Evolutionary conservation across 75 land plant genomes (phyloP), one percentile per base, ranked within the genome.

Genomic region (Pinus albicaulis): DNA sequence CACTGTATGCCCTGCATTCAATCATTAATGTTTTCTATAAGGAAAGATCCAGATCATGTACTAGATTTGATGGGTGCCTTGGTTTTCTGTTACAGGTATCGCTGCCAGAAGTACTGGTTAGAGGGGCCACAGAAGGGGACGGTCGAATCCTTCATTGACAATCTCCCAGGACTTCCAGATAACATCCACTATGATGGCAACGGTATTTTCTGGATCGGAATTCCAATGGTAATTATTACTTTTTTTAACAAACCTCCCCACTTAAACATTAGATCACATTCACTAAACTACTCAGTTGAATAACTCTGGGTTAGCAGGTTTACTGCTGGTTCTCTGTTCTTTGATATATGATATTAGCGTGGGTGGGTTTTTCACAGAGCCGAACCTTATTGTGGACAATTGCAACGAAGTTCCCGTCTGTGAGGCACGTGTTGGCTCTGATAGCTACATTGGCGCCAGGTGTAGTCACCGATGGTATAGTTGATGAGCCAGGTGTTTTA

Each of bases 81-180:
- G 44, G 44, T 8, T 66, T 38, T 10, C 0, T 1, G 1, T 36
- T 66, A 41, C 70, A 66, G 70, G 48, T 36, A 0, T 31, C 70
- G 70, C 11, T 66, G 70, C 19, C 22, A 48, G 59, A 83, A 78
- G 52, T 90, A 82, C 74, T 74, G 85, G 76, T 72, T 94, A 2
- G 22, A 78, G 53, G 95, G 95, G 2, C 79, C 83, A 25, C 82
- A 86, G 56, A 86, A 78, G 26, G 95, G 92, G 31, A 53, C 74
- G 0, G 71, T 77, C 0, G 95, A 86, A 23, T 24, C 52, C 2
- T 90, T 95, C 36, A 74, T 89, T 0, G 88, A 90, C 3, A 72
- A 82, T 25, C 41, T 92, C 13, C 93, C 86, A 0, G 98, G 90
- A 7, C 55, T 68, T 53, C 98, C 98, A n/a, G 98, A 95, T 63